A percentile compares a stretch with the other conserved stretches of the same genome.
Evolutionary conservation across 2,329 filamentous ascomycete species (phyloP).

Genomic region (Nothopassalora personata): DNA sequence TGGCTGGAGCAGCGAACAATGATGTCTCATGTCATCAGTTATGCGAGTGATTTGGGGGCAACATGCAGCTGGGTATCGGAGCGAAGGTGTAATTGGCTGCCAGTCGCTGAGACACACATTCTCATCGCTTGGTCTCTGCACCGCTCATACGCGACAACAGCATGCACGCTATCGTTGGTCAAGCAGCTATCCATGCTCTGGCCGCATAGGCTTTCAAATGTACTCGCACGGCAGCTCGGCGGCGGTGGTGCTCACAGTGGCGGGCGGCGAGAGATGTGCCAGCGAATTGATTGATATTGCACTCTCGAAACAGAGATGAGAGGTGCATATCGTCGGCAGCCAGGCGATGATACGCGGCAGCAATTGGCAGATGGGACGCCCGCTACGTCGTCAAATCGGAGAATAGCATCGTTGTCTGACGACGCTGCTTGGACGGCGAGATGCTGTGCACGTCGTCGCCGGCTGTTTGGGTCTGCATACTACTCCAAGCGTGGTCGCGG

Average conservation of each 20-base stretch:
- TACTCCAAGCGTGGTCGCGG: neutral
- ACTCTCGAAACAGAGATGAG: neutral
- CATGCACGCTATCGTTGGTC: conserved; percentile 6
- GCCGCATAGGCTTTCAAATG: neutral
- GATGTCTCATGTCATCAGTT: neutral
- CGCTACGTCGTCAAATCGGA: conserved; percentile 1
- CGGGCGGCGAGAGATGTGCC: neutral
- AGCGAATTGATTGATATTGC: neutral
- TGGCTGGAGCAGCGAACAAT: neutral
- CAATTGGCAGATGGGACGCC: neutral
- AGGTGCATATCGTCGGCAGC: neutral
- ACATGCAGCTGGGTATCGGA: neutral
- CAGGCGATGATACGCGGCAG: neutral
- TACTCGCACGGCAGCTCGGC: neutral
- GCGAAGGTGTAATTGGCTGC: neutral
- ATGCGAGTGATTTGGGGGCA: neutral
- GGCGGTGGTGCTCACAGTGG: neutral
- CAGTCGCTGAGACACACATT: neutral
- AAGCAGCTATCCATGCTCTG: conserved; percentile 4
- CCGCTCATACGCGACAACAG: conserved; percentile 1
- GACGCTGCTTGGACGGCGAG: neutral
- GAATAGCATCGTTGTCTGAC: neutral
- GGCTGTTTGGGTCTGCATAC: neutral
- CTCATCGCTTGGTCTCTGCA: neutral
- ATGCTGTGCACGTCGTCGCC: neutral